phyloP scores from a whole-genome alignment of 2,329 filamentous ascomycete genomes.

The Ustulina deusta region DNA sequence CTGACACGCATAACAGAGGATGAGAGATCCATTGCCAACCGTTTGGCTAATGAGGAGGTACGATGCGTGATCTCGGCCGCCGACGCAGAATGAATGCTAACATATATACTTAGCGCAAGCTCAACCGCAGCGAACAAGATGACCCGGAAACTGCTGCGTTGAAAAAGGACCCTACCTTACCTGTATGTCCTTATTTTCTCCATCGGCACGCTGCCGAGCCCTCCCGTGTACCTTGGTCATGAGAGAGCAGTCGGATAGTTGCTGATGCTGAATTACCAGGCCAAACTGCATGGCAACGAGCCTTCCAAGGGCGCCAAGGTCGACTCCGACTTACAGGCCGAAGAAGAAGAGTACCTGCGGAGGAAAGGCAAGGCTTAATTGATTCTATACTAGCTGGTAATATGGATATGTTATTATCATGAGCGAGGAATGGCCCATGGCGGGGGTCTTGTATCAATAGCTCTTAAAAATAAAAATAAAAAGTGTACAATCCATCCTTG shows the following conservation, averaged over 20 bases:
- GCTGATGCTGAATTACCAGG: constrained; percentile 54
- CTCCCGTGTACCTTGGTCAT: constrained; percentile 25
- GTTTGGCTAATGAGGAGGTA: constrained; percentile 72
- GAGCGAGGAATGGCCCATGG: not conserved
- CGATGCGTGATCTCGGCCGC: constrained; percentile 24
- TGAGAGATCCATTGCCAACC: constrained; percentile 77
- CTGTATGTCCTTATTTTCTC: constrained; percentile 55
- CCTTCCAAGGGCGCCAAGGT: constrained; percentile 78
- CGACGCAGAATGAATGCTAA: constrained; percentile 21
- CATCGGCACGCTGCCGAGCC: not conserved
- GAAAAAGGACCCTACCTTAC: constrained; percentile 72
- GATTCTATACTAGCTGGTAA: not conserved
- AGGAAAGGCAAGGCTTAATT: constrained; percentile 67
- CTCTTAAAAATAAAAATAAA: constrained; percentile 10
- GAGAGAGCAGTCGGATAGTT: not conserved
- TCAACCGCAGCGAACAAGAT: constrained; percentile 59
- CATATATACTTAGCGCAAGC: constrained; percentile 32
- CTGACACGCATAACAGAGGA: constrained; percentile 65
- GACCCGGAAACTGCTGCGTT: constrained; percentile 55
- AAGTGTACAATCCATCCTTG: not conserved
- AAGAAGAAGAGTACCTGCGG: constrained; percentile 74
- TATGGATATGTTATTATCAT: constrained; percentile 5
- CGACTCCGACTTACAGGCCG: constrained; percentile 74
- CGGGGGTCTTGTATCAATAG: constrained; percentile 7
- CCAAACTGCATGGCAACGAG: constrained; percentile 76